Evolutionary conservation across 2,329 filamentous ascomycete species (phyloP).

Genomic region (Calonectria multiphialidica): DNA sequence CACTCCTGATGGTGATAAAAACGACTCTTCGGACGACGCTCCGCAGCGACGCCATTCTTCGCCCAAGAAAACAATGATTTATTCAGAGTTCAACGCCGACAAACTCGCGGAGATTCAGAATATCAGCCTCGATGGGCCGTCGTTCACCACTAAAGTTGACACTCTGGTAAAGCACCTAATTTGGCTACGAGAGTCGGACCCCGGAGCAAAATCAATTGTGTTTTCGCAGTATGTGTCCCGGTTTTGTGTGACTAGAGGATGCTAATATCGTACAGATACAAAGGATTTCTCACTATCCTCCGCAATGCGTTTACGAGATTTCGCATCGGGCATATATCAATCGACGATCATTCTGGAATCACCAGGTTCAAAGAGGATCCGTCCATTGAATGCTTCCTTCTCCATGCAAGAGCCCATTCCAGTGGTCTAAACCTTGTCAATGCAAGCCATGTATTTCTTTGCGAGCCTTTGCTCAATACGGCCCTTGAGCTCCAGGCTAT

Average conservation of each 20-base stretch:
- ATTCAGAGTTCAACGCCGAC: constrained; percentile 78
- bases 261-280: constrained; percentile 61
- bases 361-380: constrained; percentile 82
- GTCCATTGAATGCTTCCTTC: constrained; percentile 82
- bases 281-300: constrained; percentile 83
- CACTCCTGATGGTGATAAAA: constrained; percentile 23
- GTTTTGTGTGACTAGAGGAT: not conserved
- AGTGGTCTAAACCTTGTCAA: constrained; percentile 93
- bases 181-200: constrained; percentile 87
- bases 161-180: constrained; percentile 84
- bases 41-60: constrained; percentile 33
- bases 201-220: constrained; percentile 90
- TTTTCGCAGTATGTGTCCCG: constrained; percentile 77
- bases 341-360: constrained; percentile 78
- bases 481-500: constrained; percentile 96
- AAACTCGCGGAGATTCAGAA: constrained; percentile 85
- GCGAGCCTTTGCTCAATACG: constrained; percentile 93
- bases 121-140: constrained; percentile 78
- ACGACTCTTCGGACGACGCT: constrained; percentile 16
- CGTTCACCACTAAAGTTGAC: constrained; percentile 92
- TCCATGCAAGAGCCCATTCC: constrained; percentile 90
- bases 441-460: constrained; percentile 93
- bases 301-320: constrained; percentile 76
- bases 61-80: constrained; percentile 68
- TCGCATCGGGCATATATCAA: constrained; percentile 79